Base-by-base conservation (phyloP, 345 rosid genomes). In the Eucalyptus sideroxylon region DNA sequence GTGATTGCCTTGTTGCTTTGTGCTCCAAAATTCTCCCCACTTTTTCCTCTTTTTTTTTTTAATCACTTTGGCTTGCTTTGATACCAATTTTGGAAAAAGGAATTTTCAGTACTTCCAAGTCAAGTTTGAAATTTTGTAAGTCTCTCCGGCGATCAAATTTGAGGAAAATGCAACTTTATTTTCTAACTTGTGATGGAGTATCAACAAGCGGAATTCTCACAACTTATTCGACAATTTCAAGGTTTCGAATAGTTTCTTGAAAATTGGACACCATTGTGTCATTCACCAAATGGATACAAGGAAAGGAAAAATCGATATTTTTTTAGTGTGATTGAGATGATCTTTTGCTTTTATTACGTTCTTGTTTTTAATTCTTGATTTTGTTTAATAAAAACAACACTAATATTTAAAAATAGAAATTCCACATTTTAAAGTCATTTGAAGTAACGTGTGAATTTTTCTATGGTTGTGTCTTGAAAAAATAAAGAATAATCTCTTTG, bases 21-120 rank as follows among this genome's bases (percentile, higher is more conserved):
- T 42, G 42, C 50, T 86, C 44, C 62, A 55, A 60, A 60, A 37
- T 86, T 81, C 49, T 44, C 11, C 7, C 5, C 40, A 88, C 34
- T 50, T 50, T 50, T 51, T 69, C 26, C 12, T 34, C 40, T 40
- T 5, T 40, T 40, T 7, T 51, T 53, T 53, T 53, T 19, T 53
- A 53, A 53, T 53, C 56, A 49, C 91, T 92, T 90, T 86, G 90
- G 42, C 94, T 92, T 92, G 92, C 59, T 11, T 77, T 40, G 83
- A 19, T 40, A 40, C 83, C 47, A n/a, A 72, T 19, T 77, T 77
- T 77, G 24, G 27, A 44, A 37, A 77, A 77, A 3, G 27, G 7
- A 77, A 21, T 65, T 11, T 13, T 53, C 24, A 53, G 56, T 53
- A 19, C 56, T 53, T 53, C 56, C 24, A 53, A 53, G 56, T 53